Base-by-base conservation (phyloP, 371 early-diverging fungal species). In the Rhizopus arrhizus region DNA sequence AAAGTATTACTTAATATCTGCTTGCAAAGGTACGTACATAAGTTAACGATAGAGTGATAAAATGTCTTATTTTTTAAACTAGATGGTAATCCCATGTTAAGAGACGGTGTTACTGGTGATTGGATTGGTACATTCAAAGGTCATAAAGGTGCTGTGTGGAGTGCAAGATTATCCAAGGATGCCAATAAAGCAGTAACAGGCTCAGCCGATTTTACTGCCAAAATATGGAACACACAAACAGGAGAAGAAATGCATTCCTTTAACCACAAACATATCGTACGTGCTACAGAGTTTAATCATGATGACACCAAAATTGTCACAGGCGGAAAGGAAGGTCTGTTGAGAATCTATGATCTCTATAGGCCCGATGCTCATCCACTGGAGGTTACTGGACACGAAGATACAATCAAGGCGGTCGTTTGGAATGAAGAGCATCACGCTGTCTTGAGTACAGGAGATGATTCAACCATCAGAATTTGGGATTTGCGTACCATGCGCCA, bases 81-180 rank as follows among this genome's bases (percentile, higher is more conserved):
- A 92, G 95, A 94, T 73, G 88, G 90, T 35, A 90, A 89, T 62
- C 93, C 95, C 2, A 92, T 92, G 81, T 72, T 94, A 53, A 81
- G 93, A 58, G 88, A 91, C 60, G 95, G 95, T 13, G 77, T 82
- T 34, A 94, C 95, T 1, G 95, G 95, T 42, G 93, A 94, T 69
- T 94, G 93, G 93, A 88, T 93, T 56, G 95, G 95, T 5, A 91
- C 91, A 8, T 92, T 93, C 61, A 64, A 85, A 61, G 93, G 93
- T 13, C 95, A 94, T 70, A 92, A 94, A 73, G 93, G 93, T 38
- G 93, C 93, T 4, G 93, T 94, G 0, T 92, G 95, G 95, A 87
- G 88, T 63, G 91, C 95, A n/a, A 83, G 88, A 50, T 76, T 94
- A 47, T 86, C 85, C 11, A 74, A 79, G 16, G 89, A 89, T 65